Conservation (phyloP, 2,329 filamentous ascomycete genomes). For the Zalaria sp. region DNA sequence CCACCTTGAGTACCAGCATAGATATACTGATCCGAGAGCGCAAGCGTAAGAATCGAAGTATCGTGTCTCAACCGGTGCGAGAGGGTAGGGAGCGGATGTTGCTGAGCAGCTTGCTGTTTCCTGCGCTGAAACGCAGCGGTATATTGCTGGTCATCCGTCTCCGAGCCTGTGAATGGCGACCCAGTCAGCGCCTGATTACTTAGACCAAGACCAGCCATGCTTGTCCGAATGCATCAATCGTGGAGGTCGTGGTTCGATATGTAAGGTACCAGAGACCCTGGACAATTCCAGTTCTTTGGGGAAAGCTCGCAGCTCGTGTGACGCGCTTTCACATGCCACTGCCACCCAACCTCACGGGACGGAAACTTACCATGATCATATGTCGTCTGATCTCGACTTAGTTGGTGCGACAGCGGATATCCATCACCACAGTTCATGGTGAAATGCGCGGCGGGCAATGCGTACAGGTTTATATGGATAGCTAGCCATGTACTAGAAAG, state of each 20-base stretch:
- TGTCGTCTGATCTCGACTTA: too few species aligned
- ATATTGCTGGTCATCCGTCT: constrained; percentile 6
- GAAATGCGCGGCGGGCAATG: too few species aligned
- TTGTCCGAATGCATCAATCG: too few species aligned
- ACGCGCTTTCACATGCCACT: too few species aligned
- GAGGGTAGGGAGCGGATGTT: constrained; percentile 39
- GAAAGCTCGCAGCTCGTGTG: too few species aligned
- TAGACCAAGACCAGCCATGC: not conserved
- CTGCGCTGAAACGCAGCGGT: constrained; percentile 1
- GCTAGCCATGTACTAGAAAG: too few species aligned
- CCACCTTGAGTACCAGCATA: constrained; percentile 90
- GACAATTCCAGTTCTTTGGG: too few species aligned
- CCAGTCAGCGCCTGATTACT: constrained; percentile 1
- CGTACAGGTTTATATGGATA: too few species aligned
- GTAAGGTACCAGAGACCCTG: too few species aligned
- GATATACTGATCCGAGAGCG: constrained; percentile 64
- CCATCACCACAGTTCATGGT: not conserved
- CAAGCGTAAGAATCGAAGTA: constrained; percentile 70
- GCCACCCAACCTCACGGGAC: too few species aligned
- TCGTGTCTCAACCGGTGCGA: constrained; percentile 63
- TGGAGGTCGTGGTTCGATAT: too few species aligned
- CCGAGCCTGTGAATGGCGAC: constrained; percentile 6
- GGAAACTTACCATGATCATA: too few species aligned
- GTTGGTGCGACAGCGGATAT: not conserved
- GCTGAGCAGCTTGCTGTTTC: constrained; percentile 2